Percentiles rank a stretch among this genome's conserved stretches.
Conservation (phyloP, 169 alveolate species). For the Plasmodium chabaudi region DNA sequence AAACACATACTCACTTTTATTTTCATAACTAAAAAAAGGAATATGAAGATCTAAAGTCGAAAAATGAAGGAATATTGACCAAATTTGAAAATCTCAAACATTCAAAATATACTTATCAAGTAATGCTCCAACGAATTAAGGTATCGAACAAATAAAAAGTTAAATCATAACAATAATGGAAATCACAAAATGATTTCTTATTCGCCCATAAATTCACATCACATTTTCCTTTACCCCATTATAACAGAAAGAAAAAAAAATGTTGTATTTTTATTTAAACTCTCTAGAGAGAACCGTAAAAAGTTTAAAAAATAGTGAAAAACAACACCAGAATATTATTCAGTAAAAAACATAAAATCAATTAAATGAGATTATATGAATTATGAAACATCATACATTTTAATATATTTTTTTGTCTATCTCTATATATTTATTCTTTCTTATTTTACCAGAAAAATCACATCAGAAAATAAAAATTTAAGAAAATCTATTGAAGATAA, state of each 20-base stretch:
- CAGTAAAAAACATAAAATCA: constrained; percentile 50
- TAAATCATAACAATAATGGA: too few species aligned
- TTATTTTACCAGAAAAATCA: constrained; percentile 36
- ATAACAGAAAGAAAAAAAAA: constrained; percentile 58
- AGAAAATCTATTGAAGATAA: constrained; percentile 71
- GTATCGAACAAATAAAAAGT: background rate
- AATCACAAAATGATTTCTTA: too few species aligned
- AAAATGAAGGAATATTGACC: constrained; percentile 51
- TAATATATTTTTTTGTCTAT: too few species aligned
- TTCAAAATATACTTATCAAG: constrained; percentile 60
- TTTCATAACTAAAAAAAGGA: constrained; percentile 25
- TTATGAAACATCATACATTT: too few species aligned
- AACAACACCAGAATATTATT: constrained; percentile 27
- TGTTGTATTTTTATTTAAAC: constrained; percentile 52
- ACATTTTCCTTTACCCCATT: background rate
- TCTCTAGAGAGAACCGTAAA: constrained; percentile 63
- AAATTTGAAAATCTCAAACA: constrained; percentile 71
- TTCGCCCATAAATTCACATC: background rate
- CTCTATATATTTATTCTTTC: too few species aligned
- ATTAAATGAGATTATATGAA: background rate
- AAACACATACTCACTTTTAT: background rate
- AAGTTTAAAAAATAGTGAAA: constrained; percentile 59
- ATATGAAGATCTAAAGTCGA: constrained; percentile 52
- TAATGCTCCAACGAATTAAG: constrained; percentile 68
- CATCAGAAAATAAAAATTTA: constrained; percentile 63